These are phyloP conservation scores for Chenopodium suecicum DNA, from an alignment of 148 eudicot genomes.

Conservation along the genomic window DNA sequence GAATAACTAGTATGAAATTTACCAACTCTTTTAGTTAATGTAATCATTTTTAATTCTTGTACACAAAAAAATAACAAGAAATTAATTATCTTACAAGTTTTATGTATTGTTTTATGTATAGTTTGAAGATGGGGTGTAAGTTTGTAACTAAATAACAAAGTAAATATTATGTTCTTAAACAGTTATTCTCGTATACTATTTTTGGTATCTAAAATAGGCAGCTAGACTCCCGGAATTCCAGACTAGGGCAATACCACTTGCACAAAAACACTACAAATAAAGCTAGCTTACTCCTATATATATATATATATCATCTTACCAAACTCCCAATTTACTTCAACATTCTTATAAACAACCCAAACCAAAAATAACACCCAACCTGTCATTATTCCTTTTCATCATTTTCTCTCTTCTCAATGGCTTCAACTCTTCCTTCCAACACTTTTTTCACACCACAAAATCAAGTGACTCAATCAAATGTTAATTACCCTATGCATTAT, in stretches of 20 bases:
- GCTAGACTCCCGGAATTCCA: neutral
- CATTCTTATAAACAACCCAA: constrained; percentile 10
- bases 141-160: neutral
- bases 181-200: constrained; percentile 12
- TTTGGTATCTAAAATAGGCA: constrained; percentile 2
- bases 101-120: too few species aligned
- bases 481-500: neutral
- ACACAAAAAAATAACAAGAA: too few species aligned
- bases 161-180: neutral
- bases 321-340: neutral
- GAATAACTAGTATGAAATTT: too few species aligned
- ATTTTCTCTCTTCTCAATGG: constrained; percentile 10
- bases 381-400: too few species aligned
- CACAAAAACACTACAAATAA: neutral
- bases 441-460: neutral
- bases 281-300: neutral
- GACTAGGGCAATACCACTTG: neutral
- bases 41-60: too few species aligned
- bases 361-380: neutral
- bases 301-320: neutral
- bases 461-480: neutral
- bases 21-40: too few species aligned
- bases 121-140: neutral
- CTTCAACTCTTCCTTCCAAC: constrained; percentile 8
- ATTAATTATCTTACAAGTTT: too few species aligned